These are phyloP conservation scores for Hypholoma sublateritium DNA, from an alignment of 768 basidiomycete species.

Conservation along the genomic window DNA sequence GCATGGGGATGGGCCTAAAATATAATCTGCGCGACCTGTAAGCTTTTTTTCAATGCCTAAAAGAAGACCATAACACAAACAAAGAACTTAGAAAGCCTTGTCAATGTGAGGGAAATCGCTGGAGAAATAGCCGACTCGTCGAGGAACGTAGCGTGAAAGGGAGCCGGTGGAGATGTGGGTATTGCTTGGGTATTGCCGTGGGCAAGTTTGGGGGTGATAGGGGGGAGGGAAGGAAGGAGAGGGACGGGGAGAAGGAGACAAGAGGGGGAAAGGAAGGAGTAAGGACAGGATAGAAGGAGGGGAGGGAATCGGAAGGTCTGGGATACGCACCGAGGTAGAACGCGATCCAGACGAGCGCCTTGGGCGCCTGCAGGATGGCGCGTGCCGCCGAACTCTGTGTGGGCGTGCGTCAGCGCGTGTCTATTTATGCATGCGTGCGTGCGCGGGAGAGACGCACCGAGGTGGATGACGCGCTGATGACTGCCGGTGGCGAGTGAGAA, in stretches of 20 bases:
- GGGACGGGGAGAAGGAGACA: neutral
- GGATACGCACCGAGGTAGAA: conserved; percentile 47
- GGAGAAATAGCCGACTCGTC: conserved; percentile 1
- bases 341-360: conserved; percentile 59
- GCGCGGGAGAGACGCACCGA: conserved; percentile 30
- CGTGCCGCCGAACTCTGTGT: conserved; percentile 41
- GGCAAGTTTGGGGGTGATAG: conserved; percentile 39
- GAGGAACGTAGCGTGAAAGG: conserved; percentile 48
- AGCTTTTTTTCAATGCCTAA: too few species aligned
- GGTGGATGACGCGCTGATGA: conserved; percentile 57
- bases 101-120: conserved; percentile 38
- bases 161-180: conserved; percentile 52
- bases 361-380: conserved; percentile 51
- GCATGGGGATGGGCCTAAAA: too few species aligned
- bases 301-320: neutral
- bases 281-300: neutral
- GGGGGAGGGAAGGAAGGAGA: neutral
- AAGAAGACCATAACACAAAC: too few species aligned
- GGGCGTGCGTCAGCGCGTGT: too few species aligned
- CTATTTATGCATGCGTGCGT: neutral
- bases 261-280: neutral
- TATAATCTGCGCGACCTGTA: too few species aligned
- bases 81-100: too few species aligned
- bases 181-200: conserved; percentile 43
- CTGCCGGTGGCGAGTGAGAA: conserved; percentile 25